Percentiles rank a stretch among this genome's conserved stretches.
Conservation (phyloP, 495 filamentous ascomycete genomes). For the Echria macrotheca region DNA sequence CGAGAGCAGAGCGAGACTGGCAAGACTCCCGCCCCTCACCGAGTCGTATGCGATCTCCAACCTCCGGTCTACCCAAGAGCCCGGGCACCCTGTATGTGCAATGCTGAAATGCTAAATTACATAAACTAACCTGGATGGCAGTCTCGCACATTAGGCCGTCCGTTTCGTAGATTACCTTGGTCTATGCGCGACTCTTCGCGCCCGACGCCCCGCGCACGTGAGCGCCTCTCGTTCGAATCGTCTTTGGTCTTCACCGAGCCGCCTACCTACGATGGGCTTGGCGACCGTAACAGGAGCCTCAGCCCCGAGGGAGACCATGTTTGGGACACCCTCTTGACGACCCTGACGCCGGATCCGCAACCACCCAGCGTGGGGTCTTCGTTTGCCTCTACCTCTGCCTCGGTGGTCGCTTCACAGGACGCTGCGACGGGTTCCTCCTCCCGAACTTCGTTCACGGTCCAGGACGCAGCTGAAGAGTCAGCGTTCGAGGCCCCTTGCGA, state of each 20-base stretch:
- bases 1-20: no score
- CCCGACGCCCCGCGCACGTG: not conserved
- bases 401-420: conserved; percentile 31
- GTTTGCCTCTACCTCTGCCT: conserved; percentile 55
- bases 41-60: conserved; percentile 18
- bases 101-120: not conserved
- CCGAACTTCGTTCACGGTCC: conserved; percentile 32
- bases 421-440: conserved; percentile 29
- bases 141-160: no score
- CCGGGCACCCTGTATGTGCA: conserved; percentile 12
- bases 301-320: conserved; percentile 65
- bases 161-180: no score
- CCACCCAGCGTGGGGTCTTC: conserved; percentile 76
- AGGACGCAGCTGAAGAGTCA: conserved; percentile 26
- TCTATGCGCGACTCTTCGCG: no score
- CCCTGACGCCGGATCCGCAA: conserved; percentile 72
- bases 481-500: conserved; percentile 33
- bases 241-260: conserved; percentile 18
- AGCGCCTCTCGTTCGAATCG: no score
- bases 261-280: conserved; percentile 56
- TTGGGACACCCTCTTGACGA: conserved; percentile 77
- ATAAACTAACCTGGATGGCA: no score
- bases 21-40: not conserved
- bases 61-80: conserved; percentile 20
- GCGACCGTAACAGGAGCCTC: conserved; percentile 75